phyloP scores from a whole-genome alignment of 2,329 filamentous ascomycete genomes.

The Lachnellula suecica region DNA sequence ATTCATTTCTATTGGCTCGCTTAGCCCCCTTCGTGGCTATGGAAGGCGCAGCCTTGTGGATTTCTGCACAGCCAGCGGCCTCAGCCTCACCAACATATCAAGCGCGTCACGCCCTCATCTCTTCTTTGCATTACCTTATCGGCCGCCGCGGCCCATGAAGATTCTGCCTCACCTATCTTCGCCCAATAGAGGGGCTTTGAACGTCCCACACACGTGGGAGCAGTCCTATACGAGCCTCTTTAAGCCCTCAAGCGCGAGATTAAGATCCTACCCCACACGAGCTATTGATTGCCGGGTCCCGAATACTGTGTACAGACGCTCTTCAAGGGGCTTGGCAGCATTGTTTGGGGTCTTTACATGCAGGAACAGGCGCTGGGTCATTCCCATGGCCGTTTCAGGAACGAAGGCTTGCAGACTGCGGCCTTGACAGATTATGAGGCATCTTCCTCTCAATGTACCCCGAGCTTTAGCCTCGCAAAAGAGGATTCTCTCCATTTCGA shows the following conservation, averaged over 20 bases:
- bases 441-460: not conserved
- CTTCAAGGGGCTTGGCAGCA: not conserved
- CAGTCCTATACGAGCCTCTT: not conserved
- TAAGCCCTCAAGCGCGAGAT: not conserved
- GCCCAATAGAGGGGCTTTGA: not conserved
- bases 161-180: not conserved
- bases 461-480: not conserved
- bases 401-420: not conserved
- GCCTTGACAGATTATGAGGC: conserved; percentile 1
- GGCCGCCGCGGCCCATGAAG: not conserved
- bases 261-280: not conserved
- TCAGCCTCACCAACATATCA: not conserved
- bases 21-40: not conserved
- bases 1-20: not conserved
- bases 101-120: no score
- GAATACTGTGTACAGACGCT: no score
- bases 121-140: not conserved
- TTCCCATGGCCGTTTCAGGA: not conserved
- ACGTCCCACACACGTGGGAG: not conserved
- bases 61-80: not conserved
- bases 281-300: no score
- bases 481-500: not conserved
- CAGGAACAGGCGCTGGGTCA: not conserved
- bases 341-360: not conserved
- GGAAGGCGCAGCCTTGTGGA: not conserved